These are phyloP conservation scores for Psophocarpus tetragonolobus DNA, from an alignment of 306 rosid genomes.

Conservation along the genomic window DNA sequence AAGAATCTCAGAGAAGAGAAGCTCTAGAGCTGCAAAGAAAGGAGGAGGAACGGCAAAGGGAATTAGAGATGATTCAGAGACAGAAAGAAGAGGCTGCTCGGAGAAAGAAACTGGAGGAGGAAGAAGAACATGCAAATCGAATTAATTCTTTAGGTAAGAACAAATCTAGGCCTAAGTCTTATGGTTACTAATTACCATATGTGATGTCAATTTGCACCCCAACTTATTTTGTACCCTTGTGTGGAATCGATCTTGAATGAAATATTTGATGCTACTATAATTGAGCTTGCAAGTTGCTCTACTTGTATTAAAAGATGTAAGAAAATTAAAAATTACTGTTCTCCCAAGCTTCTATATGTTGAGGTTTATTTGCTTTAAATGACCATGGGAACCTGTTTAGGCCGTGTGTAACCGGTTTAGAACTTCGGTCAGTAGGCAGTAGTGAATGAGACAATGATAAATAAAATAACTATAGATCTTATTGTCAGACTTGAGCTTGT, in stretches of 20 bases:
- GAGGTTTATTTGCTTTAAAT: constrained; percentile 22
- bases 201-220: constrained; percentile 17
- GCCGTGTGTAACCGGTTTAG: neutral
- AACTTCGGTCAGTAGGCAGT: neutral
- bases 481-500: neutral
- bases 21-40: constrained; percentile 85
- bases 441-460: neutral
- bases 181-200: constrained; percentile 39
- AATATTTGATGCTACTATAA: neutral
- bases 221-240: constrained; percentile 14
- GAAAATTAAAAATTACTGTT: neutral
- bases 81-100: constrained; percentile 85
- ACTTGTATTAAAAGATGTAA: constrained; percentile 5
- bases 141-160: constrained; percentile 57
- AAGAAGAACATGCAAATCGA: constrained; percentile 59
- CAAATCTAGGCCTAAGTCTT: constrained; percentile 59
- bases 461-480: neutral
- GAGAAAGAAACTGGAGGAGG: constrained; percentile 79
- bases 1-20: constrained; percentile 89
- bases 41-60: constrained; percentile 90
- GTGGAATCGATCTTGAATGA: constrained; percentile 29
- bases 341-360: neutral
- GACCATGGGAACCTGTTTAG: neutral
- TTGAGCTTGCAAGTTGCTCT: neutral
- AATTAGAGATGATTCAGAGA: constrained; percentile 75